Percentiles rank a stretch among this genome's conserved stretches.
These are phyloP conservation scores for Fusarium bactridioides DNA, from an alignment of 2,329 filamentous ascomycete species.

Conservation along the genomic window DNA sequence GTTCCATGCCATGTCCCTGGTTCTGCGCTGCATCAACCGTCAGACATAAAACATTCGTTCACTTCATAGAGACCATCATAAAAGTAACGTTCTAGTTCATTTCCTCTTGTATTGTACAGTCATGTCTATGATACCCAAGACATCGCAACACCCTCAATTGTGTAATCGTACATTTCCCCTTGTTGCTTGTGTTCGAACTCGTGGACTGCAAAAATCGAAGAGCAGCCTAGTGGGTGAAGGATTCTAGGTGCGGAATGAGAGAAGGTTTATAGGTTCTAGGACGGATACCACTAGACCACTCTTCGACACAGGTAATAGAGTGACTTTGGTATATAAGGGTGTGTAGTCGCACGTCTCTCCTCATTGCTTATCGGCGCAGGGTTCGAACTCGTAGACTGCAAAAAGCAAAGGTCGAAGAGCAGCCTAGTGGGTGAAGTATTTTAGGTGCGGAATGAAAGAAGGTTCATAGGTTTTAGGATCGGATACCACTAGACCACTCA, in stretches of 20 bases:
- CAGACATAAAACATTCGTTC: background rate
- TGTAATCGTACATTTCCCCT: constrained; percentile 34
- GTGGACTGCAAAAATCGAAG: background rate
- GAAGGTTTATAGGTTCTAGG: background rate
- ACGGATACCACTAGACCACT: background rate
- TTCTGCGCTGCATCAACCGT: background rate
- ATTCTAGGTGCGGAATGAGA: background rate
- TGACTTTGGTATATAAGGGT: background rate
- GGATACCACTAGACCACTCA: background rate
- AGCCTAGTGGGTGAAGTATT: background rate
- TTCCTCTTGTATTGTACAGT: constrained; percentile 39
- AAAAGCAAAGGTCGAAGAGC: background rate
- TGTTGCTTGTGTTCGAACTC: background rate
- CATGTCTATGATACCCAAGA: constrained; percentile 21
- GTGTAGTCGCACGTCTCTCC: constrained; percentile 21
- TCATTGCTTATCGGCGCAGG: background rate
- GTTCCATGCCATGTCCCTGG: too few relatives aligned
- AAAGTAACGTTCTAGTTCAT: background rate
- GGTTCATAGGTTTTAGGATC: background rate
- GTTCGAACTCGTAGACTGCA: background rate
- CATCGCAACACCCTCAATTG: background rate
- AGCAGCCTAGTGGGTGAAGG: background rate
- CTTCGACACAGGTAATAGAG: background rate
- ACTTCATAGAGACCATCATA: background rate
- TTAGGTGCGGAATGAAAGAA: background rate